Evolutionary conservation across 2,329 filamentous ascomycete species (phyloP).

Genomic region (Didymella keratinophila): DNA sequence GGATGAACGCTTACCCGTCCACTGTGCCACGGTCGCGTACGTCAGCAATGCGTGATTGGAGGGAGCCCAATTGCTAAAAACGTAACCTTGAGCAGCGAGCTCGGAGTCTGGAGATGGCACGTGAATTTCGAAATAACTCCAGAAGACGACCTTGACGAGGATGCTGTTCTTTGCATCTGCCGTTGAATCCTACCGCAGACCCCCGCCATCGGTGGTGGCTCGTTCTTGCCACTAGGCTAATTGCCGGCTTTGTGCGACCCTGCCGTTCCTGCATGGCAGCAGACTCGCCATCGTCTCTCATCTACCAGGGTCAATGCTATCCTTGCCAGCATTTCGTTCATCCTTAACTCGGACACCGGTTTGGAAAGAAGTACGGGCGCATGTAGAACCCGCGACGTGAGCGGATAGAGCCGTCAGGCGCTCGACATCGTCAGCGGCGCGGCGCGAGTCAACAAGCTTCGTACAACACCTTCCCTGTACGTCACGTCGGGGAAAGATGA

Average conservation of each 20-base stretch:
- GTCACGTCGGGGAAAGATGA: constrained; percentile 3
- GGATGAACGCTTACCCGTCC: constrained; percentile 27
- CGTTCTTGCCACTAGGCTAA: constrained; percentile 3
- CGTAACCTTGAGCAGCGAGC: neutral
- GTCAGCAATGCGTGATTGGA: constrained; percentile 10
- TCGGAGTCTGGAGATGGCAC: neutral
- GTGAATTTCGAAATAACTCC: neutral
- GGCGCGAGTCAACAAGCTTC: constrained; percentile 3
- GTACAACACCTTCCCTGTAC: constrained; percentile 3
- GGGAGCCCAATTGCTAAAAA: neutral
- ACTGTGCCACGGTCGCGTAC: neutral
- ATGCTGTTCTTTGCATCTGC: constrained; percentile 5
- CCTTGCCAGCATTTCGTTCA: neutral
- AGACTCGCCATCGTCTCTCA: neutral
- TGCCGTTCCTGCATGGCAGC: neutral
- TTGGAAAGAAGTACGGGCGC: neutral
- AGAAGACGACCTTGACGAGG: neutral
- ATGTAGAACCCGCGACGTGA: neutral
- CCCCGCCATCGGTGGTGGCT: neutral
- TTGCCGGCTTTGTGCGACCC: neutral
- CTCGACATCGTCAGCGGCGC: neutral
- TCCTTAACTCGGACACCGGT: no score
- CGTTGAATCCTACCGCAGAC: neutral
- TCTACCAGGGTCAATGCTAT: no score
- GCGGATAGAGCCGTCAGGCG: neutral